Evolutionary conservation across 495 filamentous ascomycete genomes (phyloP), one percentile per base, ranked within the genome.

Genomic region (Penicillium odoratum): DNA sequence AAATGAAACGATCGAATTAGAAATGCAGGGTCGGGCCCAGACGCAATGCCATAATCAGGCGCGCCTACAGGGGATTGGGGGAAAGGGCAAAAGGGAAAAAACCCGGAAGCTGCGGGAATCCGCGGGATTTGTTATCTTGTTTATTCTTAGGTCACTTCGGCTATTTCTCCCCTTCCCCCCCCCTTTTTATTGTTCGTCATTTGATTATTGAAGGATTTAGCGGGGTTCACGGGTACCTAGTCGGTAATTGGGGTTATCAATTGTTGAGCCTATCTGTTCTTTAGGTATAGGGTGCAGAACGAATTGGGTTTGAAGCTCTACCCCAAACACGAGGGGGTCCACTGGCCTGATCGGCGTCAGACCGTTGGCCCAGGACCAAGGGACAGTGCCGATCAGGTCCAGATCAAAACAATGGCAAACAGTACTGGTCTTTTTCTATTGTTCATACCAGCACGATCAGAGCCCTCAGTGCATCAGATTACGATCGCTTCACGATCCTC

Each of bases 91-190:
- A 38, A 11, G 13, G 13, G 15, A 13, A 40, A 16, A 13, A 40
- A 40, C 7, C 38, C 38, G 38, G 38, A n/a, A 40, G 4, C 13
- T 40, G n/a, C 38, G 38, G 33, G 38, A 16, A 33, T 33, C 31
- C 31, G 31, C 31, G 31, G 31, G 21, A 21, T 21, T 21, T 21
- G 21, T 21, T 21, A 21, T 21, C 9, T 40, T 40, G 38, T 40
- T 40, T 40, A 40, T 40, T 40, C 15, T 40, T 40, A 40, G 38
- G 38, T 40, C 38, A 40, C n/a, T 40, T 40, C 38, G 38, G 38
- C 38, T 40, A 40, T 40, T 40, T 16, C 15, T 1, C n/a, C 38
- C 38, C 15, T 16, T 11, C 31, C 31, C 9, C 9, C 9, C 9
- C 9, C 31, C 7, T 33, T 33, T 7, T 33, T 10, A 33, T 33